These are phyloP conservation scores for Penicillium sp. DNA, from an alignment of 2,329 filamentous ascomycete species.

Conservation along the genomic window DNA sequence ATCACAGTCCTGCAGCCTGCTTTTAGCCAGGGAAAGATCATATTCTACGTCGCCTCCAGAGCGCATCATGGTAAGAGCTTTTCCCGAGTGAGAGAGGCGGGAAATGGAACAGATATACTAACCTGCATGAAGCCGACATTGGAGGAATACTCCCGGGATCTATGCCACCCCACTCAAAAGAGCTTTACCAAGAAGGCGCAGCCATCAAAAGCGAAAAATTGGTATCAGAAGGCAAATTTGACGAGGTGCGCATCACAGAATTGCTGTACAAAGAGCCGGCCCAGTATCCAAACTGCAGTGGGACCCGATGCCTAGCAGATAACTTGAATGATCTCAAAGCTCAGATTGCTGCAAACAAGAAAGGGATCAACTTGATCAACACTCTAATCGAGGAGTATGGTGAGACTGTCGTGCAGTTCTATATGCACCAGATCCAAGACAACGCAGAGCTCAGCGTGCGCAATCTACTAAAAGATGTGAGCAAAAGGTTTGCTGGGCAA, in stretches of 20 bases:
- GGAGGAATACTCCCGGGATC: slow-evolving; percentile 68
- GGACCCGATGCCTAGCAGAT: slow-evolving; percentile 65
- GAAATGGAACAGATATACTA: background rate
- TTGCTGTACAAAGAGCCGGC: slow-evolving; percentile 63
- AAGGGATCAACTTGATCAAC: slow-evolving; percentile 65
- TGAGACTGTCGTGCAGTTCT: slow-evolving; percentile 63
- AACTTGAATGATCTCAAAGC: slow-evolving; percentile 77
- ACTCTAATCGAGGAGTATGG: slow-evolving; percentile 64
- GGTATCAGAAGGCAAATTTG: slow-evolving; percentile 46
- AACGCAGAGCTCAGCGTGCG: slow-evolving; percentile 67
- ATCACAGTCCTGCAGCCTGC: slow-evolving; percentile 69
- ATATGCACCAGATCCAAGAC: slow-evolving; percentile 69
- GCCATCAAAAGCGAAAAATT: slow-evolving; percentile 52
- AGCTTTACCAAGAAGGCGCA: slow-evolving; percentile 57
- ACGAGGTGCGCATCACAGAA: slow-evolving; percentile 62
- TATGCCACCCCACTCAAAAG: slow-evolving; percentile 64
- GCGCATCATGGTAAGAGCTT: slow-evolving; percentile 56
- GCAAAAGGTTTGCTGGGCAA: slow-evolving; percentile 52
- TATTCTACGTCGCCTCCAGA: slow-evolving; percentile 70
- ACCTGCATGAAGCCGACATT: slow-evolving; percentile 43
- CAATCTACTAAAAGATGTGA: slow-evolving; percentile 58
- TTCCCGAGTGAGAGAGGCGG: background rate
- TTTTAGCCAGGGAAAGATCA: slow-evolving; percentile 62
- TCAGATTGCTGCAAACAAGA: slow-evolving; percentile 72
- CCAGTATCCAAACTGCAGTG: slow-evolving; percentile 61